phyloP scores from a whole-genome alignment of 495 filamentous ascomycete species.

The Penicillium angulare region DNA sequence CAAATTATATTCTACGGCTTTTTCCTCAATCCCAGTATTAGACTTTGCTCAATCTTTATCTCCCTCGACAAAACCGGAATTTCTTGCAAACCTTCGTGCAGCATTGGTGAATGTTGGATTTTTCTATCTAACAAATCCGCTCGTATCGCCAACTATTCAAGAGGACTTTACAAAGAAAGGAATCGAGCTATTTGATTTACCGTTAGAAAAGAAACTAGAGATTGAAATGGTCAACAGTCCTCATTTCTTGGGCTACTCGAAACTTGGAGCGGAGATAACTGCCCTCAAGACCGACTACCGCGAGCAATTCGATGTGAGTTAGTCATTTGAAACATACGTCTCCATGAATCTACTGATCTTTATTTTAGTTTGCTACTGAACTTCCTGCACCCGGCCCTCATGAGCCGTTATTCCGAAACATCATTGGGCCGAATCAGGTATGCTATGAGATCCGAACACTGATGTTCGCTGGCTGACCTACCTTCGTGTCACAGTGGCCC shows the following conservation, averaged over 20 bases:
- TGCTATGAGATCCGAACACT: not conserved
- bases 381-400: slow-evolving; percentile 60
- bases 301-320: slow-evolving; percentile 89
- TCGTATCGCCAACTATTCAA: slow-evolving; percentile 66
- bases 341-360: not conserved
- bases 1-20: slow-evolving; percentile 34
- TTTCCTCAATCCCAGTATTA: slow-evolving; percentile 77
- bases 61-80: slow-evolving; percentile 67
- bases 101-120: slow-evolving; percentile 91
- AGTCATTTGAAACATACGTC: not conserved
- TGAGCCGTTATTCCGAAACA: slow-evolving; percentile 74
- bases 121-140: slow-evolving; percentile 84
- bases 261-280: slow-evolving; percentile 49
- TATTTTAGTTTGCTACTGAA: slow-evolving; percentile 51
- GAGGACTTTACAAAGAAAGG: slow-evolving; percentile 66
- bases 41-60: slow-evolving; percentile 66
- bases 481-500: slow-evolving; percentile 64
- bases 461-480: not conserved
- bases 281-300: slow-evolving; percentile 47
- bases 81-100: slow-evolving; percentile 69
- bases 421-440: slow-evolving; percentile 72
- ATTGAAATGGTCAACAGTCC: slow-evolving; percentile 89
- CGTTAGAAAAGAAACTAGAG: slow-evolving; percentile 75
- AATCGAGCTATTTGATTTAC: slow-evolving; percentile 76
- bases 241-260: slow-evolving; percentile 55